Percentiles rank a stretch among this genome's conserved stretches.
Evolutionary conservation across 345 rosid genomes (phyloP).

Genomic region (Populus davidiana): DNA sequence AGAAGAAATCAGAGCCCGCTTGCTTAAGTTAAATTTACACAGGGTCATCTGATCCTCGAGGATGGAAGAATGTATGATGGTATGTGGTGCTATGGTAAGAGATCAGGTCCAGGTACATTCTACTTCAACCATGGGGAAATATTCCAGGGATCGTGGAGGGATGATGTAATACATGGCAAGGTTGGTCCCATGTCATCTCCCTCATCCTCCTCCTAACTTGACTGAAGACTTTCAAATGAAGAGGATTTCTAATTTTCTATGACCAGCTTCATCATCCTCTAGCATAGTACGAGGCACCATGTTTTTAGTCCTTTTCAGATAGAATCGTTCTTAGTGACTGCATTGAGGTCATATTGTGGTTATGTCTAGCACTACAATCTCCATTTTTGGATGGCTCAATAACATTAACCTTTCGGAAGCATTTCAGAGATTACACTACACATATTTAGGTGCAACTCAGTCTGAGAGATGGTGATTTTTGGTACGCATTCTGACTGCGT

Average conservation of each 20-base stretch:
- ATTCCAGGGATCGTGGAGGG: constrained; percentile 98
- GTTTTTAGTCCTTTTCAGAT: background rate
- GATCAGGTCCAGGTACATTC: constrained; percentile 84
- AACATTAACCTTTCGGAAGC: background rate
- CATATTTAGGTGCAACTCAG: background rate
- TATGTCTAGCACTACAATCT: background rate
- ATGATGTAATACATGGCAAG: constrained; percentile 95
- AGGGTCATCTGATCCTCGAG: constrained; percentile 76
- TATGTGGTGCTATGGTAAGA: constrained; percentile 88
- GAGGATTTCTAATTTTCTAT: background rate
- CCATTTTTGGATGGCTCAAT: background rate
- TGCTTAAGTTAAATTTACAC: constrained; percentile 16
- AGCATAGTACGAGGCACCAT: background rate
- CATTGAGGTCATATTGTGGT: background rate
- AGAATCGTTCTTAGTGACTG: background rate
- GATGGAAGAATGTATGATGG: constrained; percentile 95
- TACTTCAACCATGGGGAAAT: constrained; percentile 93
- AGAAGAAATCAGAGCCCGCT: constrained; percentile 6
- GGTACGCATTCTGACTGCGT: background rate
- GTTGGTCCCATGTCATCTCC: constrained; percentile 28
- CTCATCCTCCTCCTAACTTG: background rate
- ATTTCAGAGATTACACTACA: background rate
- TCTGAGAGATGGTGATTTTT: background rate
- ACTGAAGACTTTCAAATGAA: background rate
- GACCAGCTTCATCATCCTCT: background rate